phyloP scores from a whole-genome alignment of 2,329 filamentous ascomycete genomes.

The Nigrospora oryzae region DNA sequence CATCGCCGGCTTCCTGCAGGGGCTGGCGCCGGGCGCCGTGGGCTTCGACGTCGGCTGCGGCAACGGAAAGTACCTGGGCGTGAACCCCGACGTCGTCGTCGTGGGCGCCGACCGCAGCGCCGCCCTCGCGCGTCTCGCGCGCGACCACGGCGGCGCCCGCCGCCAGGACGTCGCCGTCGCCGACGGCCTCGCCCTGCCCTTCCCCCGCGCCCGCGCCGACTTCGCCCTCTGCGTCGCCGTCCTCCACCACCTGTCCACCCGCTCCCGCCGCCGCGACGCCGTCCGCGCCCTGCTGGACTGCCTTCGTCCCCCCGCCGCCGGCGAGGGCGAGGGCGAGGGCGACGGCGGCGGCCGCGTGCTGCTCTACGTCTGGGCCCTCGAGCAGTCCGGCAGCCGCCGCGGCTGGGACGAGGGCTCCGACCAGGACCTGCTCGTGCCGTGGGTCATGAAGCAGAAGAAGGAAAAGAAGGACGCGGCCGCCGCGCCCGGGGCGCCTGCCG shows the following conservation, averaged over 20 bases:
- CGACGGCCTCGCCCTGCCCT: conserved; percentile 77
- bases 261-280: conserved; percentile 61
- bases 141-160: conserved; percentile 16
- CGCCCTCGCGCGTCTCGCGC: conserved; percentile 43
- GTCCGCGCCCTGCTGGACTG: conserved; percentile 63
- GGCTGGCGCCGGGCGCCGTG: conserved; percentile 59
- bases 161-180: conserved; percentile 67
- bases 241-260: conserved; percentile 84
- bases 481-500: not conserved
- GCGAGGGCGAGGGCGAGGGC: not conserved
- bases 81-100: conserved; percentile 71
- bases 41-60: conserved; percentile 92
- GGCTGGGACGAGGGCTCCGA: conserved; percentile 79
- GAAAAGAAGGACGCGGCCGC: conserved; percentile 16
- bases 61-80: conserved; percentile 88
- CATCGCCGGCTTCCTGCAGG: conserved; percentile 67
- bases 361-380: conserved; percentile 91
- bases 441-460: conserved; percentile 57
- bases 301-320: conserved; percentile 28
- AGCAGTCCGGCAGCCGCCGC: conserved; percentile 77
- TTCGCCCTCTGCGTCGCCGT: conserved; percentile 94
- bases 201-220: conserved; percentile 53
- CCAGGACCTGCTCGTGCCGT: conserved; percentile 93
- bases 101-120: conserved; percentile 76
- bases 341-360: conserved; percentile 59